These are phyloP conservation scores for Trametes sp. DNA, from an alignment of 1,284 basidiomycete species.

Conservation along the genomic window DNA sequence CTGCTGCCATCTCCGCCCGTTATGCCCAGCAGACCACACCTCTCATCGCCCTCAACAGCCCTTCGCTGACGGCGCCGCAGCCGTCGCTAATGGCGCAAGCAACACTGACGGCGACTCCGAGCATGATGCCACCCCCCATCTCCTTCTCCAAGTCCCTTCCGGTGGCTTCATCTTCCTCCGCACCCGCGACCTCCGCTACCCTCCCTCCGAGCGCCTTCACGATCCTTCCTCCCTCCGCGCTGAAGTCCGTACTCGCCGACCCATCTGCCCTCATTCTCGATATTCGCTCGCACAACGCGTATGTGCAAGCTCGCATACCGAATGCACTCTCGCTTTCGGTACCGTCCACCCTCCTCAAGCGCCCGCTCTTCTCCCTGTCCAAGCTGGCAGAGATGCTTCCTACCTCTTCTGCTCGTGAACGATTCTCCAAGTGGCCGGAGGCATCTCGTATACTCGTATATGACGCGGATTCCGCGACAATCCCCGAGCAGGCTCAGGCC, in stretches of 20 bases:
- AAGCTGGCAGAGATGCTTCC: slow-evolving; percentile 82
- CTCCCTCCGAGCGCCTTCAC: slow-evolving; percentile 40
- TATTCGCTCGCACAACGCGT: slow-evolving; percentile 85
- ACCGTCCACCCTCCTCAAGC: slow-evolving; percentile 92
- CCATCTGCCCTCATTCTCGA: slow-evolving; percentile 73
- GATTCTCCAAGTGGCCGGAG: slow-evolving; percentile 66
- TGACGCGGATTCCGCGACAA: slow-evolving; percentile 74
- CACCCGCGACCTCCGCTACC: slow-evolving; percentile 13
- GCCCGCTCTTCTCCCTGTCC: slow-evolving; percentile 82
- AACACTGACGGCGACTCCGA: background rate
- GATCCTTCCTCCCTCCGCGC: slow-evolving; percentile 42
- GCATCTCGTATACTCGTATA: slow-evolving; percentile 78
- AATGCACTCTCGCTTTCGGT: slow-evolving; percentile 89
- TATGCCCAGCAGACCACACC: slow-evolving; percentile 29
- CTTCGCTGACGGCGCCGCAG: slow-evolving; percentile 11
- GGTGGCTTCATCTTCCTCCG: slow-evolving; percentile 25
- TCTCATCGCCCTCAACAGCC: slow-evolving; percentile 28
- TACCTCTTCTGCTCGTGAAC: slow-evolving; percentile 58
- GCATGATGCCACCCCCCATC: slow-evolving; percentile 11
- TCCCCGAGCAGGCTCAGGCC: slow-evolving; percentile 56
- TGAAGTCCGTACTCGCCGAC: slow-evolving; percentile 45
- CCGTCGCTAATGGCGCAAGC: background rate
- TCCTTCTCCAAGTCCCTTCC: slow-evolving; percentile 25
- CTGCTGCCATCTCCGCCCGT: slow-evolving; percentile 32
- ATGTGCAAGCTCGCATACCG: slow-evolving; percentile 69